Percentiles rank a stretch among this genome's conserved stretches.
Evolutionary conservation across 805 yeast genomes (phyloP).

Genomic region (Candida easanensis): DNA sequence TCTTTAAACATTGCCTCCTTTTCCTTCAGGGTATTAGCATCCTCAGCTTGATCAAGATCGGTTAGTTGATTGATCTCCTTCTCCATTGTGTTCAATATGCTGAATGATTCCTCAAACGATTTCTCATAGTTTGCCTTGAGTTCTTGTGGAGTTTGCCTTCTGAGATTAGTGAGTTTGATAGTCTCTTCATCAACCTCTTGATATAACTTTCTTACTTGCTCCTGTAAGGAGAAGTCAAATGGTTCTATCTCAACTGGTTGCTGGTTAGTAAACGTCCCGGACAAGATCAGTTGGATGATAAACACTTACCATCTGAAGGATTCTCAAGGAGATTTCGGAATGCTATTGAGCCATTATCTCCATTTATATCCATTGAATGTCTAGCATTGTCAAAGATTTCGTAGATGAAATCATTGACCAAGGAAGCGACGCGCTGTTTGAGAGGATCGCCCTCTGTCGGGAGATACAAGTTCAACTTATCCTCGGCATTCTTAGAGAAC

Average conservation of each 20-base stretch:
- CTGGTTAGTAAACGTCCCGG: constrained; percentile 18
- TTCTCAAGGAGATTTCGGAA: constrained; percentile 24
- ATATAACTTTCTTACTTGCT: constrained; percentile 52
- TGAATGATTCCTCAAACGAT: constrained; percentile 32
- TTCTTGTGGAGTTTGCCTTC: constrained; percentile 50
- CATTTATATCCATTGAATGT: constrained; percentile 56
- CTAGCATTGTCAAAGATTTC: constrained; percentile 57
- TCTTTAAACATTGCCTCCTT: constrained; percentile 4
- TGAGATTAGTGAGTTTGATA: constrained; percentile 49
- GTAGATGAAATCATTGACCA: constrained; percentile 44
- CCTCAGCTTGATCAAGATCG: constrained; percentile 5
- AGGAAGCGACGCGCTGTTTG: constrained; percentile 39
- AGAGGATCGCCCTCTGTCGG: constrained; percentile 42
- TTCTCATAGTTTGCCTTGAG: constrained; percentile 37
- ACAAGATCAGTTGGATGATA: constrained; percentile 2
- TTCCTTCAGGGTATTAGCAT: constrained; percentile 1
- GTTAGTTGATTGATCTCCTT: constrained; percentile 22
- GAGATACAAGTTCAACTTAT: constrained; percentile 47
- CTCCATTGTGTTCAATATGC: constrained; percentile 29
- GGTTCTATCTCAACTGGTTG: constrained; percentile 60
- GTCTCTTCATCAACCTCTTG: constrained; percentile 62
- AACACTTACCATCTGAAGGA: constrained; percentile 20
- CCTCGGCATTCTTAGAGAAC: constrained; percentile 39
- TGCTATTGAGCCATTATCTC: constrained; percentile 33
- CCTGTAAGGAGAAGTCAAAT: constrained; percentile 64